These are phyloP conservation scores for Nicotiana attenuata DNA, from an alignment of 257 asterid genomes.

Conservation along the genomic window DNA sequence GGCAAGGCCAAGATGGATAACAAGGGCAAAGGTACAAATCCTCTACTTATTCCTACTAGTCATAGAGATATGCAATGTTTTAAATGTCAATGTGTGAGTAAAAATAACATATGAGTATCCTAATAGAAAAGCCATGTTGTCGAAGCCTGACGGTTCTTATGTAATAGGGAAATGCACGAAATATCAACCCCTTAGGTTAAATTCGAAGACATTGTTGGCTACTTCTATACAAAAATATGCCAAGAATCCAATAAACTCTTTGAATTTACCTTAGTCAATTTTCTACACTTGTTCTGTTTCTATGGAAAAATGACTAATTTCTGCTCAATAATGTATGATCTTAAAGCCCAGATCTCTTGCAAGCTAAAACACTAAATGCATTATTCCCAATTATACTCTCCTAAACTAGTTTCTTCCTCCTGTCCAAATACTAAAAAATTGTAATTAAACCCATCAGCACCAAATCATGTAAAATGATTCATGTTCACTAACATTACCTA, in stretches of 20 bases:
- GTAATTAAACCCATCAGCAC: not conserved
- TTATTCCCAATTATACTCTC: too few species aligned
- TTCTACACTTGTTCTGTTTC: not conserved
- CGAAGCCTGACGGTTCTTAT: not conserved
- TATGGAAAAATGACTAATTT: not conserved
- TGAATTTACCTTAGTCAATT: not conserved
- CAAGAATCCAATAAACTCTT: not conserved
- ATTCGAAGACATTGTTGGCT: not conserved
- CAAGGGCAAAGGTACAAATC: not conserved
- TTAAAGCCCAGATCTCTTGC: not conserved
- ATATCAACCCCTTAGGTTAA: not conserved
- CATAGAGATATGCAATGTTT: not conserved
- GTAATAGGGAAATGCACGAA: not conserved
- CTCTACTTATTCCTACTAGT: not conserved
- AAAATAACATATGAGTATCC: not conserved
- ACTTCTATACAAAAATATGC: not conserved
- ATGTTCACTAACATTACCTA: not conserved
- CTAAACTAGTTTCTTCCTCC: too few species aligned
- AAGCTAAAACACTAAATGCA: not conserved
- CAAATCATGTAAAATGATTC: not conserved
- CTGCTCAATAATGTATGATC: not conserved
- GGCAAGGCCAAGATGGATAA: not conserved
- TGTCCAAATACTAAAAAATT: not conserved
- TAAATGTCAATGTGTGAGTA: not conserved
- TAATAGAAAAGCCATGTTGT: not conserved